These are phyloP conservation scores for Beauveria medogensis DNA, from an alignment of 2,329 filamentous ascomycete species.

Conservation along the genomic window DNA sequence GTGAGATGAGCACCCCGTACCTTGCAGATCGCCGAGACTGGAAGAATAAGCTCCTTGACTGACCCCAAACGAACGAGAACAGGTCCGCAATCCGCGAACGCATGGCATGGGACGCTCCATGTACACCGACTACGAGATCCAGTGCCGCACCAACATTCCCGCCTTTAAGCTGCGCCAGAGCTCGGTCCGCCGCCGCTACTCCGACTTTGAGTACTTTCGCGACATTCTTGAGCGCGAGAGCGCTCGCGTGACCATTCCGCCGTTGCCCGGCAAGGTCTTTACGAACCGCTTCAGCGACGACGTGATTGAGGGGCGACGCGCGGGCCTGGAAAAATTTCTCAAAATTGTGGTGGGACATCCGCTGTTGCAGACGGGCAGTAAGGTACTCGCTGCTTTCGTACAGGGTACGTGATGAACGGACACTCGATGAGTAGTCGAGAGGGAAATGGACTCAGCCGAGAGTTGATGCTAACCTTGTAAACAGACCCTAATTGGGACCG, in stretches of 20 bases:
- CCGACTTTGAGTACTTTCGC: constrained; percentile 97
- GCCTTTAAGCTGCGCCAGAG: constrained; percentile 93
- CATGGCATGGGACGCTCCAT: constrained; percentile 90
- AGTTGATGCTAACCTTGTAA: constrained; percentile 11
- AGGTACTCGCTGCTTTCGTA: constrained; percentile 92
- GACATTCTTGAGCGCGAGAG: constrained; percentile 95
- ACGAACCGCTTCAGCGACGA: constrained; percentile 97
- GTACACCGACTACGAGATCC: constrained; percentile 99
- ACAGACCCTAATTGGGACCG: constrained; percentile 83
- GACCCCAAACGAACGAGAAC: constrained; percentile 12
- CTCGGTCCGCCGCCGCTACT: constrained; percentile 86
- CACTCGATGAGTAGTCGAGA: background rate
- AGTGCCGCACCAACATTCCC: constrained; percentile 96
- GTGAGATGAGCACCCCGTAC: constrained; percentile 35
- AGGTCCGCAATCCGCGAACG: constrained; percentile 90
- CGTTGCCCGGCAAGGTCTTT: constrained; percentile 93
- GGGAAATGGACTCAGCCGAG: no score
- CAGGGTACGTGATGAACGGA: constrained; percentile 57
- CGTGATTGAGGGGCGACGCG: constrained; percentile 89
- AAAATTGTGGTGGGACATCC: constrained; percentile 97
- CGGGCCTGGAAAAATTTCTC: constrained; percentile 88
- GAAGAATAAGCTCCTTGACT: background rate
- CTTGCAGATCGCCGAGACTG: no score
- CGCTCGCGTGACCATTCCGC: constrained; percentile 89
- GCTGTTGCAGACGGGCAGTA: constrained; percentile 91